These are phyloP conservation scores for Nothophaeocryptopus gaeumannii DNA, from an alignment of 2,329 filamentous ascomycete genomes.

Conservation along the genomic window DNA sequence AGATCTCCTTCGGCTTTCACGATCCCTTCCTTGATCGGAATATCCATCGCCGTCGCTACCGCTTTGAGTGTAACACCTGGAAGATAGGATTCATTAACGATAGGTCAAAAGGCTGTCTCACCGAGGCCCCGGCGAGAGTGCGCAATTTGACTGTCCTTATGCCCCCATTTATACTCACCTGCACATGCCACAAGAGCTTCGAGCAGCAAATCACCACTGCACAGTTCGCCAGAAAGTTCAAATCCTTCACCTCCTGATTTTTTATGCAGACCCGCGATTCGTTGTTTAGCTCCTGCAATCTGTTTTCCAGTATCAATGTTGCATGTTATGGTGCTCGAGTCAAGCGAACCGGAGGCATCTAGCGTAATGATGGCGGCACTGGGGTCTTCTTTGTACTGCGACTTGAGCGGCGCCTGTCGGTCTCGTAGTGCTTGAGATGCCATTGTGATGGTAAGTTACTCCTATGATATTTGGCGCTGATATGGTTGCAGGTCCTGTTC, in stretches of 20 bases:
- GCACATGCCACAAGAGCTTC: slow-evolving; percentile 52
- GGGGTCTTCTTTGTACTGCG: slow-evolving; percentile 44
- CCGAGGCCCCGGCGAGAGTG: too few relatives aligned
- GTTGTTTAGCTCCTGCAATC: slow-evolving; percentile 40
- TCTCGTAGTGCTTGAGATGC: slow-evolving; percentile 40
- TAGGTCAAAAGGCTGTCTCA: too few relatives aligned
- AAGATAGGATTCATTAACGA: too few relatives aligned
- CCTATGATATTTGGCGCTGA: too few relatives aligned
- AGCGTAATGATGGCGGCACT: slow-evolving; percentile 47
- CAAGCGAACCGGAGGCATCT: slow-evolving; percentile 44
- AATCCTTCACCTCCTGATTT: slow-evolving; percentile 47
- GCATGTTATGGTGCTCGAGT: slow-evolving; percentile 47
- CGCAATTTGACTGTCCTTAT: too few relatives aligned
- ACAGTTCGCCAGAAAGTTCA: slow-evolving; percentile 47
- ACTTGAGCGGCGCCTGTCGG: slow-evolving; percentile 51
- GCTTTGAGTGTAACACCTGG: slow-evolving; percentile 50
- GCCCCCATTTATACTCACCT: too few relatives aligned
- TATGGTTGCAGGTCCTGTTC: too few relatives aligned
- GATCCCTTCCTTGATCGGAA: slow-evolving; percentile 44
- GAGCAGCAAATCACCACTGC: slow-evolving; percentile 51
- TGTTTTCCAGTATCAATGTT: slow-evolving; percentile 45
- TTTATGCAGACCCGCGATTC: slow-evolving; percentile 48
- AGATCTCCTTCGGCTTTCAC: slow-evolving; percentile 48
- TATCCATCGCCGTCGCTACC: slow-evolving; percentile 47
- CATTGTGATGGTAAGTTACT: slow-evolving; percentile 11